Evolutionary conservation across 192 early-diverging fungal genomes (phyloP).

Genomic region (Entomortierella chlamydospora): DNA sequence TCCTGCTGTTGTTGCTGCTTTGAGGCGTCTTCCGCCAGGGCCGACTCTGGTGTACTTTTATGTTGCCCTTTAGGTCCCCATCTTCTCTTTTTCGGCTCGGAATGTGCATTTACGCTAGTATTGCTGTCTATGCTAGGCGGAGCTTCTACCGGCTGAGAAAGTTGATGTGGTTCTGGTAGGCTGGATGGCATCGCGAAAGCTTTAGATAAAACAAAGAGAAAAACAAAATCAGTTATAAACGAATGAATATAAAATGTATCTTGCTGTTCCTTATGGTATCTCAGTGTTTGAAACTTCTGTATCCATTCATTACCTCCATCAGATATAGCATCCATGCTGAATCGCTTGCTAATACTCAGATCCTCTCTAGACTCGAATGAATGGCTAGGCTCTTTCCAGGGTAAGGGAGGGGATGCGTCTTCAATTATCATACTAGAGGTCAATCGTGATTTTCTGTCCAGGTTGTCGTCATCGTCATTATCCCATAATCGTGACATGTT

Average conservation of each 20-base stretch:
- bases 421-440: slow-evolving; percentile 27
- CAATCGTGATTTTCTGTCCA: not conserved
- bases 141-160: not conserved
- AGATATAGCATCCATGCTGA: slow-evolving; percentile 38
- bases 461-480: not conserved
- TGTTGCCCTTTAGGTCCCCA: slow-evolving; percentile 28
- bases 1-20: not conserved
- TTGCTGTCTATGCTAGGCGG: not conserved
- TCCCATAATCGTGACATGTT: slow-evolving; percentile 22
- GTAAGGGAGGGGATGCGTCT: slow-evolving; percentile 31
- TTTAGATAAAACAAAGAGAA: not conserved
- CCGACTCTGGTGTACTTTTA: not conserved
- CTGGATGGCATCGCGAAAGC: slow-evolving; percentile 40
- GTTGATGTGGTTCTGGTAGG: slow-evolving; percentile 16
- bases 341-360: slow-evolving; percentile 22
- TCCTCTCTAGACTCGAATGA: not conserved
- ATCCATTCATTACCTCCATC: slow-evolving; percentile 52
- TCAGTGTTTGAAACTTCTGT: too few relatives aligned
- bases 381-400: slow-evolving; percentile 27
- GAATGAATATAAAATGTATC: too few relatives aligned
- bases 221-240: too few relatives aligned
- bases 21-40: not conserved
- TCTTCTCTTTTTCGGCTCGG: slow-evolving; percentile 25
- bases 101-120: not conserved
- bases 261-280: too few relatives aligned